Conservation (phyloP, 2,329 filamentous ascomycete species). For the Coniochaeta ligniaria region DNA sequence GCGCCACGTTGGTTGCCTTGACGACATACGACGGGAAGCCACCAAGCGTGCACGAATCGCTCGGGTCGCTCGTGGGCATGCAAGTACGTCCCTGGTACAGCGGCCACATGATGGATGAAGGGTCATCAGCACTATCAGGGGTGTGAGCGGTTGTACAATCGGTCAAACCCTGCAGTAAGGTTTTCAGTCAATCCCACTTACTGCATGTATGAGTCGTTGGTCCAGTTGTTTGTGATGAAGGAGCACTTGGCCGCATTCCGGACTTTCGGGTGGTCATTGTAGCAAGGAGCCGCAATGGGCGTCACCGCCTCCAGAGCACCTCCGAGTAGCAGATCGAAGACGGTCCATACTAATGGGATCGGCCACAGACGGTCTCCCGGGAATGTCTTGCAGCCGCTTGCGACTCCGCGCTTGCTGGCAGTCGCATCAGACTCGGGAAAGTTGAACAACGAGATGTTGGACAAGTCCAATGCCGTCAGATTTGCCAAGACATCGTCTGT, state of each 20-base stretch:
- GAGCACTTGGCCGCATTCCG: constrained; percentile 20
- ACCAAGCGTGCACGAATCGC: constrained; percentile 25
- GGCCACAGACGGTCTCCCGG: constrained; percentile 25
- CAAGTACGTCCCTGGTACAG: constrained; percentile 24
- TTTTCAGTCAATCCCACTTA: constrained; percentile 4
- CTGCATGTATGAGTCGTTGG: constrained; percentile 13
- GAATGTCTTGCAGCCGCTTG: constrained; percentile 23
- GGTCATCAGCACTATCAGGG: constrained; percentile 20
- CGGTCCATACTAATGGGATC: constrained; percentile 16
- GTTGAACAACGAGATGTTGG: constrained; percentile 22
- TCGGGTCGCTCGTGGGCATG: constrained; percentile 7
- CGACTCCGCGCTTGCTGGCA: constrained; percentile 11
- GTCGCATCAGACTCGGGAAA: constrained; percentile 17
- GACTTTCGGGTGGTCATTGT: constrained; percentile 13
- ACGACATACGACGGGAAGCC: constrained; percentile 32
- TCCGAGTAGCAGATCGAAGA: constrained; percentile 17
- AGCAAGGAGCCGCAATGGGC: constrained; percentile 24
- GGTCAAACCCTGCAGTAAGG: neutral
- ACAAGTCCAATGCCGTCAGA: constrained; percentile 20
- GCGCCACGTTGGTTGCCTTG: constrained; percentile 28
- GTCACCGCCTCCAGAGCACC: constrained; percentile 23
- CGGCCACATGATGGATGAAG: constrained; percentile 28
- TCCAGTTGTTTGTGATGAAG: constrained; percentile 19
- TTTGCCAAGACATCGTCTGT: constrained; percentile 25
- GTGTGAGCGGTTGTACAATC: neutral